These are phyloP conservation scores for Wickerhamomyces tratensis DNA, from an alignment of 805 yeast species.

Conservation along the genomic window DNA sequence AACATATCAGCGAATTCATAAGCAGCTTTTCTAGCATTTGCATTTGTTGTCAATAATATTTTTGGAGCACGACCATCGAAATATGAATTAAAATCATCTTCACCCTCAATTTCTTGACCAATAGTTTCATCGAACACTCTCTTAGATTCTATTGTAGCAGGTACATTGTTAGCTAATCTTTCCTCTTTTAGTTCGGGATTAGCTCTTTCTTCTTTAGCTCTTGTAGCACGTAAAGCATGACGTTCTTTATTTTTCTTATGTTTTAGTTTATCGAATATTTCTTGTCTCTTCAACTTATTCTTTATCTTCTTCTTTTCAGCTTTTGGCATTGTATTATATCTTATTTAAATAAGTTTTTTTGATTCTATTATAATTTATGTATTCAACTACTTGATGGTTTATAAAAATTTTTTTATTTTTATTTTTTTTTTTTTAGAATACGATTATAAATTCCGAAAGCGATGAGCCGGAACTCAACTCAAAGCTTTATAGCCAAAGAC, in stretches of 20 bases:
- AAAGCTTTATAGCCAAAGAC: too few species aligned
- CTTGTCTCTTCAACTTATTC: constrained; percentile 75
- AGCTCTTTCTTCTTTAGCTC: constrained; percentile 80
- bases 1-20: constrained; percentile 84
- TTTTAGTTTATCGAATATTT: constrained; percentile 62
- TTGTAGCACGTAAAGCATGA: constrained; percentile 65
- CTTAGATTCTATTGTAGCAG: constrained; percentile 18
- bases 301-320: constrained; percentile 39
- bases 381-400: too few species aligned
- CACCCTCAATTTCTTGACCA: constrained; percentile 18
- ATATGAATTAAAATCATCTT: constrained; percentile 19
- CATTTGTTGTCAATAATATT: constrained; percentile 82
- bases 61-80: constrained; percentile 46
- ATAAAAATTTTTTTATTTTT: too few species aligned
- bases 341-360: too few species aligned
- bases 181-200: constrained; percentile 78
- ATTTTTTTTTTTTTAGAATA: too few species aligned
- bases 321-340: constrained; percentile 8
- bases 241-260: constrained; percentile 68
- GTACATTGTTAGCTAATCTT: constrained; percentile 38
- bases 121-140: constrained; percentile 20
- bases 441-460: not conserved
- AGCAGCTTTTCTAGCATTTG: constrained; percentile 76
- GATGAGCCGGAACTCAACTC: not conserved
- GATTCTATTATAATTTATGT: too few species aligned